Percentiles rank a stretch among this genome's conserved stretches.
phyloP scores from a whole-genome alignment of 2,329 filamentous ascomycete genomes.

The Monosporascus sp. region DNA sequence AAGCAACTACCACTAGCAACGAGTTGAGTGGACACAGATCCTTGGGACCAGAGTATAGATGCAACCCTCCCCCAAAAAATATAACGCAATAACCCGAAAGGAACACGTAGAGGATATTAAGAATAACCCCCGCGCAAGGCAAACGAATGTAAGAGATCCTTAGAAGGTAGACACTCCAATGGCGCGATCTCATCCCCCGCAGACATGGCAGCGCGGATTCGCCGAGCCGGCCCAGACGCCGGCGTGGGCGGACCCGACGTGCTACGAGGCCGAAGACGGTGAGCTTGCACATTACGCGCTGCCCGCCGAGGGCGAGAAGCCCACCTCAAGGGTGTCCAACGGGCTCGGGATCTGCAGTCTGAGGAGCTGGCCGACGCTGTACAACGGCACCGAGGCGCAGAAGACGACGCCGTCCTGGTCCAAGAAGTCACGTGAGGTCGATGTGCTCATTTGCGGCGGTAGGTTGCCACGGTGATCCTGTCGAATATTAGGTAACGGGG shows the following conservation, averaged over 20 bases:
- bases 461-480: conserved; percentile 1
- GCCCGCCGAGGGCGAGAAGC: not conserved
- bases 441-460: conserved; percentile 30
- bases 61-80: no score
- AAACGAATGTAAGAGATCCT: not conserved
- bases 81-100: no score
- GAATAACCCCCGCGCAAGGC: no score
- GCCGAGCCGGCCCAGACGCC: not conserved
- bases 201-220: not conserved
- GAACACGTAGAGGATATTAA: no score
- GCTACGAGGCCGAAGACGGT: not conserved
- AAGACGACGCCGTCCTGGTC: conserved; percentile 17
- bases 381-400: not conserved
- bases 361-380: not conserved
- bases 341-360: not conserved
- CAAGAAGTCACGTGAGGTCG: conserved; percentile 22
- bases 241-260: not conserved
- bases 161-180: not conserved
- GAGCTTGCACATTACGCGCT: not conserved
- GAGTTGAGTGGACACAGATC: no score
- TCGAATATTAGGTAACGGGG: not conserved
- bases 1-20: no score
- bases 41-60: no score
- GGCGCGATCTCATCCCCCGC: not conserved
- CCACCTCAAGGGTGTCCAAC: not conserved